A percentile compares a stretch with the other conserved stretches of the same genome.
These are phyloP conservation scores for Lophium mytilinum DNA, from an alignment of 495 filamentous ascomycete species.

Conservation along the genomic window DNA sequence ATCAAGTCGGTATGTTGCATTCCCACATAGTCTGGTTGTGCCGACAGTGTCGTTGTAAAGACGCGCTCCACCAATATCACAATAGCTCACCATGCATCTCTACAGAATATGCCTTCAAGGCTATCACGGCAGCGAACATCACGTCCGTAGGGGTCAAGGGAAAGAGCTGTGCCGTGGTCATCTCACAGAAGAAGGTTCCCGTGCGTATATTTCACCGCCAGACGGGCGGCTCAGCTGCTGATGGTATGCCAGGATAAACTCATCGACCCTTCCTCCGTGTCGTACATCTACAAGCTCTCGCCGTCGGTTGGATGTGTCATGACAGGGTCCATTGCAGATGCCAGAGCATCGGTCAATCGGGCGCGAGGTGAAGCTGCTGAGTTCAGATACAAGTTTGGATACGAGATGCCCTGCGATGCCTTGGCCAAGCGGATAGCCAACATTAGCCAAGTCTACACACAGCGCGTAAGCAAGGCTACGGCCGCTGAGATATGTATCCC, in stretches of 20 bases:
- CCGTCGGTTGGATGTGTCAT: conserved; percentile 96
- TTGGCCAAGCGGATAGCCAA: conserved; percentile 94
- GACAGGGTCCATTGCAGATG: conserved; percentile 97
- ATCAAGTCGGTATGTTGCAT: conserved; percentile 88
- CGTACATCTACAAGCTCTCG: conserved; percentile 93
- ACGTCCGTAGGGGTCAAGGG: conserved; percentile 93
- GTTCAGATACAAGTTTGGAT: conserved; percentile 96
- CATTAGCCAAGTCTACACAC: conserved; percentile 98
- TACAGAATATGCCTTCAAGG: conserved; percentile 99
- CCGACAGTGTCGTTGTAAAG: neutral
- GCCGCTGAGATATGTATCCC: conserved; percentile 1
- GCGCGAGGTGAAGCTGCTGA: conserved; percentile 93
- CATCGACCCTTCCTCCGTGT: conserved; percentile 93
- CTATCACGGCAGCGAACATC: conserved; percentile 97
- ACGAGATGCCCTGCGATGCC: conserved; percentile 98
- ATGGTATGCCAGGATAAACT: conserved; percentile 71
- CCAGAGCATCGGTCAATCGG: conserved; percentile 80
- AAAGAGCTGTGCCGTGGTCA: conserved; percentile 91
- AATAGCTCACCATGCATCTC: conserved; percentile 1
- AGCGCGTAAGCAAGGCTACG: conserved; percentile 57
- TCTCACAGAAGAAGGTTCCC: conserved; percentile 99
- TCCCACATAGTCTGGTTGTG: neutral
- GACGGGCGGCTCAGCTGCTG: neutral
- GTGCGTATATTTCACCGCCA: conserved; percentile 46
- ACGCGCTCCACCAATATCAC: neutral